Evolutionary conservation across 805 yeast species (phyloP).

Genomic region (Yamadazyma paraphyllophila): DNA sequence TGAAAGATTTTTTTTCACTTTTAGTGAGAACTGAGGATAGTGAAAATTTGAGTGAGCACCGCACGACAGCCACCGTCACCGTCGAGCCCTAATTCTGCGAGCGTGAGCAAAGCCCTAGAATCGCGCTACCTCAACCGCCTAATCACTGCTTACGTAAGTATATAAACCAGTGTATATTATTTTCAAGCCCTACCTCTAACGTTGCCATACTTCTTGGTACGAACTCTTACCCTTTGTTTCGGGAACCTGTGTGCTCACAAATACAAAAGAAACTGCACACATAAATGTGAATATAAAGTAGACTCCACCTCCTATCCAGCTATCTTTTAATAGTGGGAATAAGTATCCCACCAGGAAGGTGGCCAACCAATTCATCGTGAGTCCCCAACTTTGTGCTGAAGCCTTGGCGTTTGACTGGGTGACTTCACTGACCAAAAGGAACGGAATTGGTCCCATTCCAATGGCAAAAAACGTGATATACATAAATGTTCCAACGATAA

Average conservation of each 20-base stretch:
- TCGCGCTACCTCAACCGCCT: background rate
- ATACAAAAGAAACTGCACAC: slow-evolving; percentile 49
- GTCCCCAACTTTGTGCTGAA: slow-evolving; percentile 90
- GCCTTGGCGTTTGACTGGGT: slow-evolving; percentile 78
- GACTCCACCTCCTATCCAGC: slow-evolving; percentile 69
- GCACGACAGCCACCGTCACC: slow-evolving; percentile 5
- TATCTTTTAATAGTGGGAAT: slow-evolving; percentile 69
- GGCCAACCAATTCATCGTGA: slow-evolving; percentile 86
- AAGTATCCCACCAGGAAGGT: slow-evolving; percentile 77
- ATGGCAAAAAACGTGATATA: slow-evolving; percentile 86
- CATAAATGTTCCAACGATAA: slow-evolving; percentile 62
- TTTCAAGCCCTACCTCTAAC: background rate
- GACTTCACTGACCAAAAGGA: slow-evolving; percentile 83
- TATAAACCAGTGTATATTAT: no score
- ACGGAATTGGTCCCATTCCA: slow-evolving; percentile 96
- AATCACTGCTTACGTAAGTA: background rate
- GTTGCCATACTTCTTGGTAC: slow-evolving; percentile 67
- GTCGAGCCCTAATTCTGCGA: background rate
- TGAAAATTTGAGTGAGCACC: slow-evolving; percentile 8
- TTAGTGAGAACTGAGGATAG: slow-evolving; percentile 5
- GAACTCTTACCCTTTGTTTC: slow-evolving; percentile 69
- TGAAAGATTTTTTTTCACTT: slow-evolving; percentile 10
- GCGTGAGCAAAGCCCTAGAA: background rate
- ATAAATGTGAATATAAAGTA: slow-evolving; percentile 68
- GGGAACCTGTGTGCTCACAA: slow-evolving; percentile 54